Percentiles rank a stretch among this genome's conserved stretches.
Evolutionary conservation across 78 protist species (phyloP).

Genomic region (Dictyostelium purpureum): DNA sequence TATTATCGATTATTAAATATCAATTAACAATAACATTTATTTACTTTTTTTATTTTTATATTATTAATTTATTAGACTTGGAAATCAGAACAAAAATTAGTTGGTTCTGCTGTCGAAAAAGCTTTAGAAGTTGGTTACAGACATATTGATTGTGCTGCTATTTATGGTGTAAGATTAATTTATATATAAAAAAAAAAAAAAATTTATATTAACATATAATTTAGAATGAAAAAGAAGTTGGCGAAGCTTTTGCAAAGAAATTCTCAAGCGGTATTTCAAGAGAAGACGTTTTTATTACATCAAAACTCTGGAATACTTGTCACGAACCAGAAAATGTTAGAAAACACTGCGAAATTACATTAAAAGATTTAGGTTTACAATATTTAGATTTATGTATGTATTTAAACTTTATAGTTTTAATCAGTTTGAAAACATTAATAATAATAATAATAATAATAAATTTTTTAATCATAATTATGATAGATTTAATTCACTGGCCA

Average conservation of each 20-base stretch:
- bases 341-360: constrained; percentile 51
- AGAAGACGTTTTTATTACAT: constrained; percentile 86
- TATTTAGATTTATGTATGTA: constrained; percentile 91
- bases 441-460: not conserved
- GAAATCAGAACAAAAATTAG: constrained; percentile 26
- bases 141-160: constrained; percentile 89
- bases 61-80: too few relatives aligned
- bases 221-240: constrained; percentile 86
- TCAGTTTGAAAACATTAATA: not conserved
- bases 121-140: constrained; percentile 82
- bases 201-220: not conserved
- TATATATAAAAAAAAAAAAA: too few relatives aligned
- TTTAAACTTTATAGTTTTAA: too few relatives aligned
- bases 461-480: not conserved
- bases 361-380: constrained; percentile 69
- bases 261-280: constrained; percentile 35
- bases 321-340: constrained; percentile 74
- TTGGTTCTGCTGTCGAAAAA: constrained; percentile 60
- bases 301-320: constrained; percentile 88
- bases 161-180: constrained; percentile 55
- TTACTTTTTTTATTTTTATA: too few relatives aligned
- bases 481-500: constrained; percentile 92
- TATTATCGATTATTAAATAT: too few relatives aligned
- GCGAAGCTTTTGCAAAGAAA: constrained; percentile 57
- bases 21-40: too few relatives aligned